Evolutionary conservation across 257 asterid species (phyloP).

Genomic region (Solanum sejunctum): DNA sequence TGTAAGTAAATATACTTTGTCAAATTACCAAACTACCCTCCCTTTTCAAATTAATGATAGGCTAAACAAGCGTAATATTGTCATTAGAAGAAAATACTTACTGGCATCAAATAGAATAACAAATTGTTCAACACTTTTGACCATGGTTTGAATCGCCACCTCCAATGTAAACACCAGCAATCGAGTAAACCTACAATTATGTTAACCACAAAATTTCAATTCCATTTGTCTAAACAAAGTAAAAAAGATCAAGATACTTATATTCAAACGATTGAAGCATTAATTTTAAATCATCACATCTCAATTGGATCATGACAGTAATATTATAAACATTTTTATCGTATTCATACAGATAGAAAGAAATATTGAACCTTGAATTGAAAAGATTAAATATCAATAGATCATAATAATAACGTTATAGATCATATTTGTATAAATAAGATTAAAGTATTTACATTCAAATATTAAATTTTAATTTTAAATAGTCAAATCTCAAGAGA

Average conservation of each 20-base stretch:
- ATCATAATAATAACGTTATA: neutral
- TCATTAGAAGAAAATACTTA: slow-evolving; percentile 24
- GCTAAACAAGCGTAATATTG: neutral
- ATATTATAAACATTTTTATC: neutral
- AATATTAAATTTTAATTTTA: neutral
- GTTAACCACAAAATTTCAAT: no score
- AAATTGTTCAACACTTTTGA: slow-evolving; percentile 60
- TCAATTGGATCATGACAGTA: neutral
- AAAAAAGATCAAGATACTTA: neutral
- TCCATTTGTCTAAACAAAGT: no score
- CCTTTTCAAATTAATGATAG: neutral
- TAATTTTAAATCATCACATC: neutral
- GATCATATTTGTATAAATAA: neutral
- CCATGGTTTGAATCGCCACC: slow-evolving; percentile 85
- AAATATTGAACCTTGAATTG: neutral
- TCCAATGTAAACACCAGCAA: slow-evolving; percentile 85
- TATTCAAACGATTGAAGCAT: neutral
- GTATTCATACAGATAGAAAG: neutral
- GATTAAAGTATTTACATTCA: slow-evolving; percentile 23
- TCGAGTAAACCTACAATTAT: slow-evolving; percentile 45
- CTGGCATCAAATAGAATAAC: slow-evolving; percentile 84
- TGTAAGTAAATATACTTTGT: neutral
- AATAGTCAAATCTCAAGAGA: neutral
- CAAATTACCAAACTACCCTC: neutral
- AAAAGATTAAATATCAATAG: neutral